phyloP scores from a whole-genome alignment of 371 early-diverging fungal species.

The Conidiobolus incongruus region DNA sequence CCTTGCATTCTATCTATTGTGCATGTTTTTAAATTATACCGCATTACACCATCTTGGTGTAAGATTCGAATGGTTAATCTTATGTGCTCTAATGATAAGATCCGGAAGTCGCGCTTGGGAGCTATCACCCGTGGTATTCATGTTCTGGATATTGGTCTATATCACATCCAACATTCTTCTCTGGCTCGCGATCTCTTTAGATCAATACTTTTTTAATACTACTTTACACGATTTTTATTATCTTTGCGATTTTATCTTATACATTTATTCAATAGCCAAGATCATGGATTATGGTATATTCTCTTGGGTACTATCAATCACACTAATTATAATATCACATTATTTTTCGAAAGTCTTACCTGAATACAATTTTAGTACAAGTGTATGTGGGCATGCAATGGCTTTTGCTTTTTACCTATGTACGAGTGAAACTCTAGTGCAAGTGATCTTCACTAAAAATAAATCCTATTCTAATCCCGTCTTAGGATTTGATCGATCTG shows the following conservation, averaged over 20 bases:
- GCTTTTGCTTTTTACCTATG: not conserved
- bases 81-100: no score
- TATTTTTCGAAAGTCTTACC: not conserved
- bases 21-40: no score
- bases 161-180: no score
- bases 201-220: no score
- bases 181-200: no score
- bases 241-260: conserved; percentile 1
- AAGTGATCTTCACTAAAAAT: not conserved
- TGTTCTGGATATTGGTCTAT: no score
- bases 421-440: not conserved
- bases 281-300: not conserved
- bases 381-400: conserved; percentile 2
- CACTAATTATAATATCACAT: not conserved
- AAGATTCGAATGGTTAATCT: no score
- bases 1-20: no score
- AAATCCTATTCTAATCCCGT: not conserved
- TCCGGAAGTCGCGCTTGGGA: no score
- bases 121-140: no score
- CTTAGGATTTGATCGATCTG: not conserved
- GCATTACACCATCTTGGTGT: no score
- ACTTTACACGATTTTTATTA: no score
- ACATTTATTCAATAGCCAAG: not conserved
- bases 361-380: not conserved
- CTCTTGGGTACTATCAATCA: not conserved